These are phyloP conservation scores for Termitomyces bulborhizus DNA, from an alignment of 768 basidiomycete genomes.

Conservation along the genomic window DNA sequence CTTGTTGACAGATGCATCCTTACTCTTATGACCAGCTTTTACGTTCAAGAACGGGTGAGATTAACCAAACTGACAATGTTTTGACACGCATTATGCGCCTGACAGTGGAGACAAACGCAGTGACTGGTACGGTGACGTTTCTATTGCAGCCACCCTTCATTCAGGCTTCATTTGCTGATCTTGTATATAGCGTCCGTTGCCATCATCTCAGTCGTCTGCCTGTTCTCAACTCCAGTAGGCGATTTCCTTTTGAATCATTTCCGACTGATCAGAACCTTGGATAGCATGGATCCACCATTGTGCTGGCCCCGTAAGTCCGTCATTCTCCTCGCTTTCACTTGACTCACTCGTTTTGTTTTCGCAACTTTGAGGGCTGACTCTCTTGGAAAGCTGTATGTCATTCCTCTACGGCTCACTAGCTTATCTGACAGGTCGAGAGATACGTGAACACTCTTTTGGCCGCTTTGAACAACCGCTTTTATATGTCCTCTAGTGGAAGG, in stretches of 20 bases:
- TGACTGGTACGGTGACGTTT: not conserved
- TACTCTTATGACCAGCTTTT: not conserved
- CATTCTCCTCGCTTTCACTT: not conserved
- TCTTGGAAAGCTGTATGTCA: not conserved
- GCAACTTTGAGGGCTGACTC: slow-evolving; percentile 1
- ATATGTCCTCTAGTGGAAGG: no score
- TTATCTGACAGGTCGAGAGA: no score
- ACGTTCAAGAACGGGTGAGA: not conserved
- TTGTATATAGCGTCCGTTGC: not conserved
- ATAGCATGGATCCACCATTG: not conserved
- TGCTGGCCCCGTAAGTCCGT: slow-evolving; percentile 3
- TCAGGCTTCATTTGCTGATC: not conserved
- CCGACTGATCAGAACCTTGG: not conserved
- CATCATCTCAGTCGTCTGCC: not conserved
- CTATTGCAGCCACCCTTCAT: no score
- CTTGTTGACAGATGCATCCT: not conserved
- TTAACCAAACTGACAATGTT: not conserved
- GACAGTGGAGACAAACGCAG: not conserved
- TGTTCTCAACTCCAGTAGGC: not conserved
- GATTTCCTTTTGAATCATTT: not conserved
- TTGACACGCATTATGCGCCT: not conserved
- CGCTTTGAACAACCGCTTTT: no score
- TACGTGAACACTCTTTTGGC: no score
- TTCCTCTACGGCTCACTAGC: no score
- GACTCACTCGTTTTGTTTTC: no score